phyloP scores from a whole-genome alignment of 768 basidiomycete genomes.

The Xerocomellus intermedius region DNA sequence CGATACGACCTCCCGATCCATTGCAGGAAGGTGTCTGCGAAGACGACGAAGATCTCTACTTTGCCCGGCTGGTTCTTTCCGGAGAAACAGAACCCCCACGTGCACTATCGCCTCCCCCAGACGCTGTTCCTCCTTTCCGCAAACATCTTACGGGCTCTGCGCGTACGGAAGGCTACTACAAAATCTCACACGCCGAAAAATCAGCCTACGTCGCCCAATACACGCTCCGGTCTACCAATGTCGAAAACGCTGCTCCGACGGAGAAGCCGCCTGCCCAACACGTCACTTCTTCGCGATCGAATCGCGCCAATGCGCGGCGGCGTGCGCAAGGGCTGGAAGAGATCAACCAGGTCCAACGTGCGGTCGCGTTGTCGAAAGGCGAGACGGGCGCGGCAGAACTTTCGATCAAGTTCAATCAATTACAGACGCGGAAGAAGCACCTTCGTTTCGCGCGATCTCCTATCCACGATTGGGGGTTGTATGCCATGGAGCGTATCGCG shows the following conservation, averaged over 20 bases:
- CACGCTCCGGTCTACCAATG: constrained; percentile 54
- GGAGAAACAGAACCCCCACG: constrained; percentile 26
- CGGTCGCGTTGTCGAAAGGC: constrained; percentile 71
- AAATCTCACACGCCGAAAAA: constrained; percentile 90
- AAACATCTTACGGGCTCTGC: constrained; percentile 84
- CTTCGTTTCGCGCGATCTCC: constrained; percentile 91
- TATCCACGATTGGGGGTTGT: constrained; percentile 98
- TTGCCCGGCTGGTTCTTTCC: constrained; percentile 45
- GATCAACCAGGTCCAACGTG: constrained; percentile 86
- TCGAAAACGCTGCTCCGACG: constrained; percentile 40
- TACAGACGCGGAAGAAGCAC: constrained; percentile 97
- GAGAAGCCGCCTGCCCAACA: constrained; percentile 49
- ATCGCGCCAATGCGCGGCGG: constrained; percentile 88
- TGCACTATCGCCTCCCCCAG: constrained; percentile 35
- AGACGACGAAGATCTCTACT: constrained; percentile 91
- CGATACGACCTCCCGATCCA: constrained; percentile 51
- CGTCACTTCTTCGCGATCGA: constrained; percentile 78
- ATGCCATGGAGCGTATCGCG: constrained; percentile 95
- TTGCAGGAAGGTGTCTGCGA: constrained; percentile 59
- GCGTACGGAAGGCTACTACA: constrained; percentile 93
- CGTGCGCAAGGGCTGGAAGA: constrained; percentile 93
- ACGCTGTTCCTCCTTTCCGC: constrained; percentile 54
- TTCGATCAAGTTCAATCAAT: constrained; percentile 96
- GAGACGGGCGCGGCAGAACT: constrained; percentile 69
- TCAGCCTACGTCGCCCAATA: constrained; percentile 91